Conservation (phyloP, 2,329 filamentous ascomycete species). For the Beauveria rudraprayagi region DNA sequence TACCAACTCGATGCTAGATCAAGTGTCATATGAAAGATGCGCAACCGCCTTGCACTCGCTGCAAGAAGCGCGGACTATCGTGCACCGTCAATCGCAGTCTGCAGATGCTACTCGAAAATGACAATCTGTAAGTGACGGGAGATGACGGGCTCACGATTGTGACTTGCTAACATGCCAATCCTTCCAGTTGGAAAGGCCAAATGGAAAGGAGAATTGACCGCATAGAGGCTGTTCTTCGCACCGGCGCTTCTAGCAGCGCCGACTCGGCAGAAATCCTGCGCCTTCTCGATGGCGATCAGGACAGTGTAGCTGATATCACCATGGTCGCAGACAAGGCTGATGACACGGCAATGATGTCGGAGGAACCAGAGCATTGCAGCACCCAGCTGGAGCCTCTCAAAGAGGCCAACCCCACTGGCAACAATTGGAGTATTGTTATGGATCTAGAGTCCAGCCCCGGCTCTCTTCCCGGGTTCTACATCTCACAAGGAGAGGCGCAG, state of each 20-base stretch:
- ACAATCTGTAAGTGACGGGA: slow-evolving; percentile 21
- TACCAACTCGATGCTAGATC: slow-evolving; percentile 18
- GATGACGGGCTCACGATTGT: background rate
- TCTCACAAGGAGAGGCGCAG: slow-evolving; percentile 5
- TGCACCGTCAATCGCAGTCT: slow-evolving; percentile 33
- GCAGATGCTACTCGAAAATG: slow-evolving; percentile 33
- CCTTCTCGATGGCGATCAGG: slow-evolving; percentile 1
- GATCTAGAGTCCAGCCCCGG: slow-evolving; percentile 5
- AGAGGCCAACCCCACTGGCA: background rate
- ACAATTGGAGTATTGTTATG: slow-evolving; percentile 11
- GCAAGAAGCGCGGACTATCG: slow-evolving; percentile 30
- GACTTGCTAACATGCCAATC: background rate
- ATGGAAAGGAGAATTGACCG: slow-evolving; percentile 27
- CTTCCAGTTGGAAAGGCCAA: slow-evolving; percentile 29
- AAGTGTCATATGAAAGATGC: slow-evolving; percentile 33
- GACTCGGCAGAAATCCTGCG: background rate
- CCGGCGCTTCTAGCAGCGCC: slow-evolving; percentile 15
- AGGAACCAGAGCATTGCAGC: background rate
- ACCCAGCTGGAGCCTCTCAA: background rate
- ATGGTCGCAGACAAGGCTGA: background rate
- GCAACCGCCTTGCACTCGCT: slow-evolving; percentile 30
- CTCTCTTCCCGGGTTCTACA: slow-evolving; percentile 8
- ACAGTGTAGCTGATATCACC: slow-evolving; percentile 1
- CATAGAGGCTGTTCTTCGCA: slow-evolving; percentile 27
- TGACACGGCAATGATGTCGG: slow-evolving; percentile 3